Evolutionary conservation across 495 filamentous ascomycete genomes (phyloP).

Genomic region (Neurospora sp.): DNA sequence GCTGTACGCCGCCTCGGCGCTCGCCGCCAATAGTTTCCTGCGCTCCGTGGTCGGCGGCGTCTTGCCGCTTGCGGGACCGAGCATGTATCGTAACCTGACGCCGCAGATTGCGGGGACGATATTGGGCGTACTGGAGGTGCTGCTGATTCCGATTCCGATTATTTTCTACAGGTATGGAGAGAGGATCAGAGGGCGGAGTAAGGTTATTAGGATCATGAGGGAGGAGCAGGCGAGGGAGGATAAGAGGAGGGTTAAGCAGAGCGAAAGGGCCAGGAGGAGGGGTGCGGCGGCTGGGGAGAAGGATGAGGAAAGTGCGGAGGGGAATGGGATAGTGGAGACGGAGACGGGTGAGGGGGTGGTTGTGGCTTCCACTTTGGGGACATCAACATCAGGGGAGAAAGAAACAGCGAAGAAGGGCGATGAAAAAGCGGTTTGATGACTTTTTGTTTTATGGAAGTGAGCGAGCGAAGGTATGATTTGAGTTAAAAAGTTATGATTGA

Average conservation of each 20-base stretch:
- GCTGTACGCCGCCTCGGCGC: conserved; percentile 63
- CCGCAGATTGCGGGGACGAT: conserved; percentile 74
- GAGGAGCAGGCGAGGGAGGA: conserved; percentile 58
- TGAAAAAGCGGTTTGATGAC: neutral
- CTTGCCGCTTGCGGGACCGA: conserved; percentile 61
- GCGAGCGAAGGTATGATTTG: too few relatives aligned
- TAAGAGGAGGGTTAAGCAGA: conserved; percentile 26
- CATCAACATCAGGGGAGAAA: neutral
- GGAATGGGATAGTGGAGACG: too few relatives aligned
- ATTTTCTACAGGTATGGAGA: conserved; percentile 69
- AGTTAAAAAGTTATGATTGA: too few relatives aligned
- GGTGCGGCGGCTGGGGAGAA: neutral
- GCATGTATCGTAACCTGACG: conserved; percentile 55
- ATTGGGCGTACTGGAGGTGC: conserved; percentile 57
- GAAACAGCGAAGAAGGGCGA: neutral
- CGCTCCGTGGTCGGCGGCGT: conserved; percentile 58
- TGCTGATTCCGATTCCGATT: conserved; percentile 68
- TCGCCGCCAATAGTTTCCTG: conserved; percentile 67
- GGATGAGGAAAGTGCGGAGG: neutral
- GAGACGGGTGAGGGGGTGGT: neutral
- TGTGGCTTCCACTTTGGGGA: neutral
- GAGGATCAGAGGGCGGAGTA: conserved; percentile 53
- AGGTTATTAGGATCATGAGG: conserved; percentile 57
- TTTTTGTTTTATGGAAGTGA: too few relatives aligned
- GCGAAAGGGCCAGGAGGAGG: conserved; percentile 10